Evolutionary conservation across 2,329 filamentous ascomycete genomes (phyloP), one percentile per base, ranked within the genome.

Genomic region (Ophiostoma fasciatum): DNA sequence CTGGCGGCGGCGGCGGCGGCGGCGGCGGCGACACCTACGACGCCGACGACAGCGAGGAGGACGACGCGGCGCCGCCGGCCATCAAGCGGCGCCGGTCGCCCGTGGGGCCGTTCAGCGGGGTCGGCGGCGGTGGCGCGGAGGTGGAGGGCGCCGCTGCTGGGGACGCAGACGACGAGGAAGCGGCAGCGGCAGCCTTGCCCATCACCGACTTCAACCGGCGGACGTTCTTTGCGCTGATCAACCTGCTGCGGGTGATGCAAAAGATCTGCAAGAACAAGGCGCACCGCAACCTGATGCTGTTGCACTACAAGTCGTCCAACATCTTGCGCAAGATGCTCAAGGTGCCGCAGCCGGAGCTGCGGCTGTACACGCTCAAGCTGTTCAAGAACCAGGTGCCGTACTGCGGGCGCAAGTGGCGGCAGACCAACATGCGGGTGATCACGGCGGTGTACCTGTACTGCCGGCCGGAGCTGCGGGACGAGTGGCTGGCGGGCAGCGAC

Each of bases 341-440:
- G 47, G 80, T 94, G 17, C 88, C 88, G 0, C 84, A 98, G 50
- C 78, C 78, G 2, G 72, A 84, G 49, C 67, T 98, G 28, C 77
- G 90, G 6, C 75, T 94, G 29, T 96, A 96, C 62, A 94, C 90
- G 0, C 72, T 98, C 47, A 98, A 98, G 59, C 70, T 98, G 0
- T 96, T 96, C 75, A 98, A 98, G 59, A 90, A 85, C 42, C 90
- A 98, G 57, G 90, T 98, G 5, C 90, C 90, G 1, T 98, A 94
- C 63, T 96, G 88, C 56, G 88, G 90, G 17, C 78, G 90, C 29
- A 98, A 98, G 61, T 98, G 90, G 90, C 78, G 90, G 12, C 90
- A 96, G 61, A 78, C 77, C 48, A 96, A 98, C 57, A 98, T 98
- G 90, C 82, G 88, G 37, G 87, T 96, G 51, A 98, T 98, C 52